Conservation (phyloP, 1,284 basidiomycete species). For the Exobasidium cylindrosporum region DNA sequence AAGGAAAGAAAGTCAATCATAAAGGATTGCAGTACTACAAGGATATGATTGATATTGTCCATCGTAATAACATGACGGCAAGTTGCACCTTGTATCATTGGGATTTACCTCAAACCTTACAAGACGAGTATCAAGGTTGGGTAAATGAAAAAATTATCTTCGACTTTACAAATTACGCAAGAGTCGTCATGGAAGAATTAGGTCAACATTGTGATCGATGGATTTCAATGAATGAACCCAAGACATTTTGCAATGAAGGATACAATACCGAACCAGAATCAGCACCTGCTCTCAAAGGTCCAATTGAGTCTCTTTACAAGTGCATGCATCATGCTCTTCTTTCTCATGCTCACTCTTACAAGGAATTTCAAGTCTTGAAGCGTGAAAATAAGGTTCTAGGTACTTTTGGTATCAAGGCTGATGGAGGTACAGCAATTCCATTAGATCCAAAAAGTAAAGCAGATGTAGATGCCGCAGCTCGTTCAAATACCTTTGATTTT, state of each 20-base stretch:
- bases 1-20: slow-evolving; percentile 12
- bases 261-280: slow-evolving; percentile 12
- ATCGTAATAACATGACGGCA: slow-evolving; percentile 12
- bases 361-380: slow-evolving; percentile 18
- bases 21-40: slow-evolving; percentile 18
- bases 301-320: slow-evolving; percentile 7
- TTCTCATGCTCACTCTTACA: slow-evolving; percentile 15
- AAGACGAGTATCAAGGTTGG: slow-evolving; percentile 19
- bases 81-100: slow-evolving; percentile 20
- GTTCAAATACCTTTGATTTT: slow-evolving; percentile 17
- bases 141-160: slow-evolving; percentile 9
- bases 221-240: slow-evolving; percentile 21
- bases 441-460: not conserved
- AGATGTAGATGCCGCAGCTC: slow-evolving; percentile 6
- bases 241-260: slow-evolving; percentile 20
- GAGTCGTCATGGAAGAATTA: slow-evolving; percentile 10
- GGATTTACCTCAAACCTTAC: slow-evolving; percentile 18
- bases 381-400: slow-evolving; percentile 12
- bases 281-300: slow-evolving; percentile 15
- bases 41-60: slow-evolving; percentile 9
- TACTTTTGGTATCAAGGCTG: slow-evolving; percentile 21
- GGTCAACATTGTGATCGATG: slow-evolving; percentile 19
- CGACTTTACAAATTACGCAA: slow-evolving; percentile 20
- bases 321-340: slow-evolving; percentile 21
- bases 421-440: slow-evolving; percentile 15